Evolutionary conservation across 1,284 basidiomycete genomes (phyloP), one percentile per base, ranked within the genome.

Genomic region (Vanrija humicola): DNA sequence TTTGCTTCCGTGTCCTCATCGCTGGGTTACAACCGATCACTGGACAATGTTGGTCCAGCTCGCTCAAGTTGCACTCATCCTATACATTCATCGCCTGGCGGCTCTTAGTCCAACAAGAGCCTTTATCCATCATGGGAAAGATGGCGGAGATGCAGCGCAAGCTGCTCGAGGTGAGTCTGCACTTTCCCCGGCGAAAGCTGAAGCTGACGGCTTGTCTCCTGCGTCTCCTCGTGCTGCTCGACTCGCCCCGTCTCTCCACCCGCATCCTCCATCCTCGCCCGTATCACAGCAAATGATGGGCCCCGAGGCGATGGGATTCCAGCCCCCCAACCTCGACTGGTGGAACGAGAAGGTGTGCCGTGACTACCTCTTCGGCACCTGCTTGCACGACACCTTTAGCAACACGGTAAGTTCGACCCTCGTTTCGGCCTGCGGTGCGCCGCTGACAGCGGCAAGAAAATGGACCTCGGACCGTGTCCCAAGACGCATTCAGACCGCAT

Each of bases 281-380:
- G 28, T 40, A 12, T 15, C 43, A 44, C 69, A 94, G 90, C 92
- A 94, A 93, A 94, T 96, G 91, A 95, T 96, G 92, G 92, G 92
- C n/a, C 90, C 91, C 43, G 94, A 97, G 78, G 91, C 94, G 15
- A 95, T 97, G 90, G 93, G 93, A 65, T 86, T 93, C 49, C 86
- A 89, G 46, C 90, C 90, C 65, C 86, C 88, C 64, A 93, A 97
- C 78, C 81, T 98, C 60, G 86, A 89, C 59, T 98, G 96, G 88
- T 90, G 88, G 56, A 91, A 96, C 76, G 90, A 93, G 67, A 98
- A 98, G 82, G 96, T 98, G n/a, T 98, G 96, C 83, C 84, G 90
- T 70, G 97, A 98, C 79, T 98, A 93, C 80, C 80, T 98, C 26
- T 98, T 96, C 69, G 96, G 96, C 52, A 94, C 90, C 19, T 99